Evolutionary conservation across 1,284 basidiomycete species (phyloP).

Genomic region (Laetiporus sulphureus): DNA sequence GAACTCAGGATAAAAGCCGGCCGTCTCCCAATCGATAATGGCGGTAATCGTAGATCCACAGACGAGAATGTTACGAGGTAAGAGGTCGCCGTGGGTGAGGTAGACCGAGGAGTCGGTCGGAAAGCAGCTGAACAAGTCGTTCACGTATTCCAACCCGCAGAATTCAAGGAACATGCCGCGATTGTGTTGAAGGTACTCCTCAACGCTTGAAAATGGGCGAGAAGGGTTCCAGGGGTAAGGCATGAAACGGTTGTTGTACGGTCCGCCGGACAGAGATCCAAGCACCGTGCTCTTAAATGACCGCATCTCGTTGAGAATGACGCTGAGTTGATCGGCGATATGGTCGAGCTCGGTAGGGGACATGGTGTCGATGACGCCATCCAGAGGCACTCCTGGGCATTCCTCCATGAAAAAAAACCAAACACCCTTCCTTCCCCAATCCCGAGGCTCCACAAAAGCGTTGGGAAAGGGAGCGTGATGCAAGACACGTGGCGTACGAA

Average conservation of each 20-base stretch:
- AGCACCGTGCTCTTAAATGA: not conserved
- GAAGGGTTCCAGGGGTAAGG: not conserved
- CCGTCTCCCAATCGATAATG: slow-evolving; percentile 25
- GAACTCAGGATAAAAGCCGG: slow-evolving; percentile 25
- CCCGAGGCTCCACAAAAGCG: not conserved
- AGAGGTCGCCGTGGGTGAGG: slow-evolving; percentile 4
- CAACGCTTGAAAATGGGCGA: not conserved
- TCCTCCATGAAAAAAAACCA: not conserved
- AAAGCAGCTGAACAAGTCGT: not conserved
- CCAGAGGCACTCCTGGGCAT: not conserved
- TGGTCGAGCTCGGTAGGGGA: not conserved
- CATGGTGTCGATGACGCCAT: not conserved
- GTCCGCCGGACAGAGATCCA: not conserved
- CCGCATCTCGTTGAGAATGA: not conserved
- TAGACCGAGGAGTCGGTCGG: not conserved
- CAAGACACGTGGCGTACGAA: not conserved
- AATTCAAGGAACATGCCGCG: not conserved
- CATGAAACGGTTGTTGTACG: not conserved
- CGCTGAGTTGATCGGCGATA: not conserved
- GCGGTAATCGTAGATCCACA: slow-evolving; percentile 22
- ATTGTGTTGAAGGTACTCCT: not conserved
- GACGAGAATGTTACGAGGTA: slow-evolving; percentile 24
- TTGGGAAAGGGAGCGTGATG: not conserved
- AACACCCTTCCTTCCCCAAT: not conserved
- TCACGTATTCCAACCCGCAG: not conserved